Percentiles rank a stretch among this genome's conserved stretches.
Conservation (phyloP, 1,139 yeast genomes). For the Yamadazyma triangularis region DNA sequence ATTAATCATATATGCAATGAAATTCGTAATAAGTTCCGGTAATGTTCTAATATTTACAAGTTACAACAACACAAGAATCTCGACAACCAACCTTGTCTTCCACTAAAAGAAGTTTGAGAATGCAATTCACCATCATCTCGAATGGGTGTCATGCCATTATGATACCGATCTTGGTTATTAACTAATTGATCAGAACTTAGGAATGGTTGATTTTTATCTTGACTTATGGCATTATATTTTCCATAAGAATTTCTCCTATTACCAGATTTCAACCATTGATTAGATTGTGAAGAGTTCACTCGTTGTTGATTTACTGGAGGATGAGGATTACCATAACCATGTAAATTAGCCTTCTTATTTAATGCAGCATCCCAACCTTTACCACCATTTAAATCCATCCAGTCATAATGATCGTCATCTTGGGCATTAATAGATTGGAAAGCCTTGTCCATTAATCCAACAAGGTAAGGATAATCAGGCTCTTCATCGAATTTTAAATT, state of each 20-base stretch:
- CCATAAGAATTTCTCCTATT: slow-evolving; percentile 7
- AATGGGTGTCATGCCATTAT: slow-evolving; percentile 27
- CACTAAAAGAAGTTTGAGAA: slow-evolving; percentile 33
- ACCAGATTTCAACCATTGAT: slow-evolving; percentile 12
- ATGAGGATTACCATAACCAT: slow-evolving; percentile 74
- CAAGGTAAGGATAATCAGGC: slow-evolving; percentile 62
- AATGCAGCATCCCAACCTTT: slow-evolving; percentile 79
- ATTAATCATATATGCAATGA: too few species aligned
- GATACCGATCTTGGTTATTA: slow-evolving; percentile 9
- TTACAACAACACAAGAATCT: slow-evolving; percentile 12
- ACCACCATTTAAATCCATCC: slow-evolving; percentile 82
- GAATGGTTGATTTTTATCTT: slow-evolving; percentile 18
- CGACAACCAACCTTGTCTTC: slow-evolving; percentile 19
- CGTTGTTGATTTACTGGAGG: slow-evolving; percentile 37
- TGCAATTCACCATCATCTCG: slow-evolving; percentile 38
- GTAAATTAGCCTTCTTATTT: slow-evolving; percentile 74
- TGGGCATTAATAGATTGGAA: slow-evolving; percentile 21
- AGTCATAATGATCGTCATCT: slow-evolving; percentile 71
- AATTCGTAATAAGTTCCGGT: neutral
- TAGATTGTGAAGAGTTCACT: slow-evolving; percentile 5
- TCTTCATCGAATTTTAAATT: slow-evolving; percentile 70
- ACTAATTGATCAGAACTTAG: slow-evolving; percentile 7
- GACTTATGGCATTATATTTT: slow-evolving; percentile 24
- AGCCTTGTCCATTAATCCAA: slow-evolving; percentile 41
- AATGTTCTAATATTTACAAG: slow-evolving; percentile 1